Evolutionary conservation across 768 basidiomycete species (phyloP).

Genomic region (Xanthoconium stramineum): DNA sequence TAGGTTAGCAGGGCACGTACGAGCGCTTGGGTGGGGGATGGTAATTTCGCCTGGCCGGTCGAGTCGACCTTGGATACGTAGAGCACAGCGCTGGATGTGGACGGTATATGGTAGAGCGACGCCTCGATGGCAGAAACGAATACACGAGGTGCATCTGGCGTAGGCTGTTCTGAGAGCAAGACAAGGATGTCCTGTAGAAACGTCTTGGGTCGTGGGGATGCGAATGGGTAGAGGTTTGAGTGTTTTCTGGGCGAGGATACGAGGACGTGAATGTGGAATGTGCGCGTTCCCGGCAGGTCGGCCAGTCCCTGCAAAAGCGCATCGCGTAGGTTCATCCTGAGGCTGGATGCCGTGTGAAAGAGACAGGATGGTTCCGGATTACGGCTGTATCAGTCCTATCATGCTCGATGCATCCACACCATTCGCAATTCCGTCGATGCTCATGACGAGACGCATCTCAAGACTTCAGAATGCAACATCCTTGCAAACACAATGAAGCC

Average conservation of each 20-base stretch:
- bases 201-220: slow-evolving; percentile 58
- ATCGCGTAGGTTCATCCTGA: slow-evolving; percentile 54
- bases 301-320: slow-evolving; percentile 55
- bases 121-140: slow-evolving; percentile 82
- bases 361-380: slow-evolving; percentile 5
- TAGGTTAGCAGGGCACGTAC: slow-evolving; percentile 62
- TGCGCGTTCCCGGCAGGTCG: slow-evolving; percentile 60
- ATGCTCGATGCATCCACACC: too few species aligned
- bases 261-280: slow-evolving; percentile 75
- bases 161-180: slow-evolving; percentile 63
- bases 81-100: slow-evolving; percentile 66
- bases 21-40: slow-evolving; percentile 68
- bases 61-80: slow-evolving; percentile 96
- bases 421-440: too few species aligned
- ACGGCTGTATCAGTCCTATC: slow-evolving; percentile 12
- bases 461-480: too few species aligned
- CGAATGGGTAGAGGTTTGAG: slow-evolving; percentile 71
- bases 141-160: slow-evolving; percentile 48
- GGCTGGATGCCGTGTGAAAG: slow-evolving; percentile 21
- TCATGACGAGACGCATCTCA: too few species aligned
- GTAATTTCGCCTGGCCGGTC: slow-evolving; percentile 67
- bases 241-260: slow-evolving; percentile 66
- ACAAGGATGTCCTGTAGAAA: slow-evolving; percentile 77
- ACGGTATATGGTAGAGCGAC: slow-evolving; percentile 67
- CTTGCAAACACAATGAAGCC: too few species aligned